phyloP scores from a whole-genome alignment of 1,284 basidiomycete genomes.

The Rhodotorula sp. region DNA sequence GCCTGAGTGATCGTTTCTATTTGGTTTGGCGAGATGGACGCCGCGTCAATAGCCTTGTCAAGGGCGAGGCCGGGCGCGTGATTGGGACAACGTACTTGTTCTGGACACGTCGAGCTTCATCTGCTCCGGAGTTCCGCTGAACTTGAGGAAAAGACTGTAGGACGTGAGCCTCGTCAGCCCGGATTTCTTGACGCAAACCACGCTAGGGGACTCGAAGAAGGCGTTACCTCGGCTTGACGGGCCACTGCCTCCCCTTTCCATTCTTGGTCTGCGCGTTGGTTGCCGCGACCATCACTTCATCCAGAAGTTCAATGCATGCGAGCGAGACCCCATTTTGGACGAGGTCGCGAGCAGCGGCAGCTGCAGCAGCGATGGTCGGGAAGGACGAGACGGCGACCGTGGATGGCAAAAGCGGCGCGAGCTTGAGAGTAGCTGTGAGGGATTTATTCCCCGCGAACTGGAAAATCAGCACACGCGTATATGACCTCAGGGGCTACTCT shows the following conservation, averaged over 20 bases:
- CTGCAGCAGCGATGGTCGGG: conserved; percentile 56
- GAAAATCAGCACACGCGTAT: background rate
- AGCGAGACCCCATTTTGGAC: conserved; percentile 50
- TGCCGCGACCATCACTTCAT: conserved; percentile 55
- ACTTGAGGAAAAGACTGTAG: conserved; percentile 73
- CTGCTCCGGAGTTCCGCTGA: conserved; percentile 58
- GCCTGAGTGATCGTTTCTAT: conserved; percentile 60
- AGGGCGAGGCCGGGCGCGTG: background rate
- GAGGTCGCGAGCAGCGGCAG: conserved; percentile 69
- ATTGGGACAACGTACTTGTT: conserved; percentile 28
- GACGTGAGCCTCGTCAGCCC: no score
- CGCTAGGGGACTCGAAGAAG: no score
- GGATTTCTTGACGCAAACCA: background rate
- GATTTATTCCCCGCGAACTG: conserved; percentile 41
- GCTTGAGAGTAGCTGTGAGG: conserved; percentile 64
- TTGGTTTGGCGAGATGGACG: no score
- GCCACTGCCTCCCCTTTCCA: conserved; percentile 52
- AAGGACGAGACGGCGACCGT: conserved; percentile 57
- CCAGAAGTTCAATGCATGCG: conserved; percentile 72
- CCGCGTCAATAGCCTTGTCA: no score
- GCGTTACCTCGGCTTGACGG: conserved; percentile 59
- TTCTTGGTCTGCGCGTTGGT: conserved; percentile 60
- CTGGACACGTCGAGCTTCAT: conserved; percentile 62
- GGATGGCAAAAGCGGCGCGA: conserved; percentile 73
- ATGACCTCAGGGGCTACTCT: background rate